Evolutionary conservation across 1,284 basidiomycete genomes (phyloP), one percentile per base, ranked within the genome.

Genomic region (Melampsora occidentalis): DNA sequence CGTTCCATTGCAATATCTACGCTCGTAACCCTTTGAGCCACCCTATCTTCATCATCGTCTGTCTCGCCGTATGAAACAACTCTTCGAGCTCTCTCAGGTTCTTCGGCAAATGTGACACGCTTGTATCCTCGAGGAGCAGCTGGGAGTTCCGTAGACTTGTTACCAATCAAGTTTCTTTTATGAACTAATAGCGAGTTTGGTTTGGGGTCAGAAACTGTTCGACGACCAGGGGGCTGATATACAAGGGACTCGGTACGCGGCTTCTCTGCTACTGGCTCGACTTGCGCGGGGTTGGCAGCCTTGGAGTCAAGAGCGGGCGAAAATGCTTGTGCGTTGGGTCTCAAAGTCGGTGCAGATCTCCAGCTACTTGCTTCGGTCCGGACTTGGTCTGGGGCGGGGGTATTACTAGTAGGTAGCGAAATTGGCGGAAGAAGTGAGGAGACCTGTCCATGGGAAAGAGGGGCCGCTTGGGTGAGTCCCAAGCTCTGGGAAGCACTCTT

Each of bases 61-160:
- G 35, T 42, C 25, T 68, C 66, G 5, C 67, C 73, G 42, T 76
- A 66, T 9, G 73, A 76, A 4, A 69, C 73, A 22, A 69, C 67
- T 5, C 67, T 53, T 6, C 67, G 66, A 5, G 67, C 35, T 25
- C 65, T 53, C 46, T 42, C 53, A 25, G n/a, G 48, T 12, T 69
- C 57, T 59, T 76, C 73, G 16, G 73, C 66, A 57, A 76, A 76
- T 16, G 73, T 76, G 25, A 76, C 73, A 48, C 73, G 73, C 33
- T 76, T 76, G 7, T 31, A 33, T 20, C 35, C 35, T 35, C 62
- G 62, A 39, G 31, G 22, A 39, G 62, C 62, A 20, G 28, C 31
- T 3, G 31, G 20, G 18, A 31, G 62, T 33, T 64, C 35, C 9
- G 31, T 20, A n/a, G 31, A 20, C 62, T 64, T 39, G 20, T 9